Base-by-base conservation (phyloP, 2,329 filamentous ascomycete genomes). In the Arachnomyces sp. region DNA sequence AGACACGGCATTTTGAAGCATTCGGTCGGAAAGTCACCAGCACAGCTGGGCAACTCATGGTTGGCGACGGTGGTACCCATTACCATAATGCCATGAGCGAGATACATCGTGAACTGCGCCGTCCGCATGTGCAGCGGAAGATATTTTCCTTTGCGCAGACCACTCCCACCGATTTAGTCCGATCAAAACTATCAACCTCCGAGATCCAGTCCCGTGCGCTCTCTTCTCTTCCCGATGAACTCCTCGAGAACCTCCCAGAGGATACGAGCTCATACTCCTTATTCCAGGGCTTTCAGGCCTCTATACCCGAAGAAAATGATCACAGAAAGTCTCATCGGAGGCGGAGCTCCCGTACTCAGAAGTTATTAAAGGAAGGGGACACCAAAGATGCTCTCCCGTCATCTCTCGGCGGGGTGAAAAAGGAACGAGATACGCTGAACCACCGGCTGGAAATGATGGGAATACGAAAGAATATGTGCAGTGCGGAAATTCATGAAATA, bases 401-500 rank as follows among this genome's bases (percentile, higher is more conserved):
- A 28, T 75, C 80, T 17, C 69, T 95, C 55, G 73, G 74, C 34
- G 82, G 81, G 51, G 65, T 96, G 49, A 86, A 84, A 62, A 85
- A 82, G 58, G 87, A 94, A 51, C 86, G 86, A 61, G 77, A 83
- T 32, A 72, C 77, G 39, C 74, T 95, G 67, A 82, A 84, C 67
- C 88, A 93, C 61, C 78, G 86, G 50, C 71, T 98, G 51, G 88
- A 96, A 57, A 86, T 95, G 78, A 80, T 96, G 68, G 77, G 83
- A 3, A 80, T 96, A 46, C 78, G 92, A 44, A 98, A 98, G 65
- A 95, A 92, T 57, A 95, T 98, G 90, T 90, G 89, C 52, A 92
- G 87, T 55, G 85, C 86, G 47, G 92, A 98, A 63, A 96, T 98
- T 44, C 80, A 81, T 44, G 92, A 98, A 57, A 95, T 98, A 45